These are phyloP conservation scores for Avena eriantha DNA, from an alignment of 176 grass and related monocot genomes.

Conservation along the genomic window DNA sequence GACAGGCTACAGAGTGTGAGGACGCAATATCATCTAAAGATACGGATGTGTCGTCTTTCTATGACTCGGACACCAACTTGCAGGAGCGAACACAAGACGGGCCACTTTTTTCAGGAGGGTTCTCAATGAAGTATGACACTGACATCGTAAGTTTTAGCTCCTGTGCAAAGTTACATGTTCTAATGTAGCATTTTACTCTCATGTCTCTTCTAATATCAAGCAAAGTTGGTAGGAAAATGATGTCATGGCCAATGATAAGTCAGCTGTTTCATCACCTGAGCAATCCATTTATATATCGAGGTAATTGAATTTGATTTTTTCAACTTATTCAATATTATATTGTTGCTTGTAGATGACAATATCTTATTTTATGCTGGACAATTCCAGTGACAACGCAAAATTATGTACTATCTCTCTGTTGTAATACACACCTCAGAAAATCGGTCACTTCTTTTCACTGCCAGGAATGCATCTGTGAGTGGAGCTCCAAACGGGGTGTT, in stretches of 20 bases:
- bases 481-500: conserved; percentile 25
- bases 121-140: conserved; percentile 55
- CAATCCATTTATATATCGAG: conserved; percentile 47
- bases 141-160: conserved; percentile 57
- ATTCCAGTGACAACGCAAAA: conserved; percentile 4
- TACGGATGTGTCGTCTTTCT: conserved; percentile 56
- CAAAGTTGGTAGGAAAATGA: conserved; percentile 73
- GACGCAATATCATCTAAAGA: conserved; percentile 60
- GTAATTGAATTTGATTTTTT: conserved; percentile 24
- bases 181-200: conserved; percentile 6
- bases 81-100: conserved; percentile 62
- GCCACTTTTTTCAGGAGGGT: conserved; percentile 38
- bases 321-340: not conserved
- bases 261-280: conserved; percentile 55
- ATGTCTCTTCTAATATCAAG: conserved; percentile 52
- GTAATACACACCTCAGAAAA: not conserved
- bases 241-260: conserved; percentile 48
- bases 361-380: conserved; percentile 24
- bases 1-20: conserved; percentile 72
- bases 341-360: conserved; percentile 2
- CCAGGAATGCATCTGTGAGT: conserved; percentile 45
- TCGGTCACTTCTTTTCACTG: conserved; percentile 24
- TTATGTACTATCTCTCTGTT: not conserved
- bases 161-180: conserved; percentile 27
- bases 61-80: conserved; percentile 54